Conservation (phyloP, 148 eudicot species). For the Diospyros lotus region DNA sequence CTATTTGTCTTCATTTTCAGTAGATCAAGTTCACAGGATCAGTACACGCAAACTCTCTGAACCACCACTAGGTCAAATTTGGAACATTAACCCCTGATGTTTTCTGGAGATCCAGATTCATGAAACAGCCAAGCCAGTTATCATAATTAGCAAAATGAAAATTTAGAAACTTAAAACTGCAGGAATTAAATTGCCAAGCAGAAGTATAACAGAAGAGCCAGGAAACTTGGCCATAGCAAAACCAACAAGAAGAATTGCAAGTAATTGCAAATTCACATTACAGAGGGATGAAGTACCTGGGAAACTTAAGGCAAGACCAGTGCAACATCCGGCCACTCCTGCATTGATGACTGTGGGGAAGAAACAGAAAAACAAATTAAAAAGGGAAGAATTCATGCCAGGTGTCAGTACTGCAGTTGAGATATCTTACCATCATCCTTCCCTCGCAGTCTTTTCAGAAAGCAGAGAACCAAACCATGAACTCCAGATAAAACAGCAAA, state of each 20-base stretch:
- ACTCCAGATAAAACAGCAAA: constrained; percentile 89
- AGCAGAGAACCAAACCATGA: constrained; percentile 77
- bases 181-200: neutral
- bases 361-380: neutral
- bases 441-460: constrained; percentile 81
- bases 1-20: too few species aligned
- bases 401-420: neutral
- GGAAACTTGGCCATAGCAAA: neutral
- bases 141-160: neutral
- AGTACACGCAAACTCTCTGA: too few species aligned
- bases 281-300: constrained; percentile 50
- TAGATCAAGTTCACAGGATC: too few species aligned
- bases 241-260: neutral
- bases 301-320: constrained; percentile 83
- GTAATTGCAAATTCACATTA: neutral
- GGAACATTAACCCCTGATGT: too few species aligned
- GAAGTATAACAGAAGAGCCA: neutral
- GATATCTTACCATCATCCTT: constrained; percentile 74
- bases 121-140: neutral
- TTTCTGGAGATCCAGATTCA: too few species aligned
- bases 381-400: constrained; percentile 1
- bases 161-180: neutral
- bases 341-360: constrained; percentile 63
- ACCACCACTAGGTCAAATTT: too few species aligned
- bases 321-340: constrained; percentile 95